Conservation (phyloP, 2,329 filamentous ascomycete species). For the Aschersonia sp. region DNA sequence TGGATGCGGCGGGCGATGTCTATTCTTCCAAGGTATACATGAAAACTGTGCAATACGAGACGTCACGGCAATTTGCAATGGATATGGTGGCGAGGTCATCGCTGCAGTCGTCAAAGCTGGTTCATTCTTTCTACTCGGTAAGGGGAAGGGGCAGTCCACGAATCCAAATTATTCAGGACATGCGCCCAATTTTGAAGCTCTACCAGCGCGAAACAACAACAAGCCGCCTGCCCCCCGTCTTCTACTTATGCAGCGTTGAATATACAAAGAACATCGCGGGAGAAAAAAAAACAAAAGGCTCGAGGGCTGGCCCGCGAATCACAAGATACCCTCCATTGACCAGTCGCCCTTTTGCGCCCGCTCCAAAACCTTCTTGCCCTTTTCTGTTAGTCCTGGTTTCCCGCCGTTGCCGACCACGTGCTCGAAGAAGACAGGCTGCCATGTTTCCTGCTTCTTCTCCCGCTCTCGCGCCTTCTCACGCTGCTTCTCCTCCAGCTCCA, state of each 20-base stretch:
- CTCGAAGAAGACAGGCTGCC: constrained; percentile 80
- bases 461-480: constrained; percentile 71
- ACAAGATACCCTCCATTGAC: constrained; percentile 30
- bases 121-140: no score
- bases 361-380: constrained; percentile 34
- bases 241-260: no score
- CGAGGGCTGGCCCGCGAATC: constrained; percentile 1
- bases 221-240: no score
- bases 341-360: constrained; percentile 39
- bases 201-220: no score
- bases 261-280: not conserved
- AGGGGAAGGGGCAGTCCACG: no score
- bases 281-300: not conserved
- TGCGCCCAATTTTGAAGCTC: no score
- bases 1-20: constrained; percentile 80
- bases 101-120: no score
- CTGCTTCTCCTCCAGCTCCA: constrained; percentile 83
- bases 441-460: constrained; percentile 53
- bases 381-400: constrained; percentile 39
- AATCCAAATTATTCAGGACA: no score
- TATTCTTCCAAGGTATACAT: no score
- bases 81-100: no score
- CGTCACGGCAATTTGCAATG: no score
- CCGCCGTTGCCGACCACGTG: constrained; percentile 40
- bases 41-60: no score